These are phyloP conservation scores for Silene conica DNA, from an alignment of 148 eudicot species.

Conservation along the genomic window DNA sequence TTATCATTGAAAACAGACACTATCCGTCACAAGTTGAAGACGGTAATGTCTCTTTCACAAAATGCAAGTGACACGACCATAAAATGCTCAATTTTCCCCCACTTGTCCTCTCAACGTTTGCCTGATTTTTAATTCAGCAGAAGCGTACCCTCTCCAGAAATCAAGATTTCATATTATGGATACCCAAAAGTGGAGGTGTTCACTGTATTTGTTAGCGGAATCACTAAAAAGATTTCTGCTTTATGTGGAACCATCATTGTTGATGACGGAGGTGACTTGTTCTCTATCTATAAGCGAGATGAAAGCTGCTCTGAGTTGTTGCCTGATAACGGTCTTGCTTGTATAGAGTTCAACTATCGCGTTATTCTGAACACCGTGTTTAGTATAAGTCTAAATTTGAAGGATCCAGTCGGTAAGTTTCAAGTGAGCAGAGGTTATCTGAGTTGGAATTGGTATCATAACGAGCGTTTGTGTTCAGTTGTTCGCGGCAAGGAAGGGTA, in stretches of 20 bases:
- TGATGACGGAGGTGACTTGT: neutral
- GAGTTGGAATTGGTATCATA: too few relatives aligned
- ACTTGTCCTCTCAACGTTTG: too few relatives aligned
- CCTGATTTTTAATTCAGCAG: too few relatives aligned
- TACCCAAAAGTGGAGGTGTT: neutral
- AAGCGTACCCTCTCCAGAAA: too few relatives aligned
- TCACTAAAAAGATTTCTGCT: neutral
- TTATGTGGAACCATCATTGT: neutral
- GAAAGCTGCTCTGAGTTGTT: conserved; percentile 5
- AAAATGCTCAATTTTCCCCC: too few relatives aligned
- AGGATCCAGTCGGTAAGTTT: conserved; percentile 8
- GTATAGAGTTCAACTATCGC: conserved; percentile 5
- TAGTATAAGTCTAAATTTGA: neutral
- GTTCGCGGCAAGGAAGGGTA: too few relatives aligned
- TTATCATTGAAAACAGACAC: too few relatives aligned
- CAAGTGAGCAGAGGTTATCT: conserved; percentile 9
- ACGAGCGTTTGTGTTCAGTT: too few relatives aligned
- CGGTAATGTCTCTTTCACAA: too few relatives aligned
- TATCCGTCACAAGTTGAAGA: too few relatives aligned
- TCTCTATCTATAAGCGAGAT: conserved; percentile 4
- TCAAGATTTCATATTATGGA: too few relatives aligned
- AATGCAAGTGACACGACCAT: too few relatives aligned
- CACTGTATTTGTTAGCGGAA: neutral
- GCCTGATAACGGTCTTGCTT: neutral
- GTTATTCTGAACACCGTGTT: neutral